Evolutionary conservation across 768 basidiomycete genomes (phyloP).

Genomic region (Lactarius quietus): DNA sequence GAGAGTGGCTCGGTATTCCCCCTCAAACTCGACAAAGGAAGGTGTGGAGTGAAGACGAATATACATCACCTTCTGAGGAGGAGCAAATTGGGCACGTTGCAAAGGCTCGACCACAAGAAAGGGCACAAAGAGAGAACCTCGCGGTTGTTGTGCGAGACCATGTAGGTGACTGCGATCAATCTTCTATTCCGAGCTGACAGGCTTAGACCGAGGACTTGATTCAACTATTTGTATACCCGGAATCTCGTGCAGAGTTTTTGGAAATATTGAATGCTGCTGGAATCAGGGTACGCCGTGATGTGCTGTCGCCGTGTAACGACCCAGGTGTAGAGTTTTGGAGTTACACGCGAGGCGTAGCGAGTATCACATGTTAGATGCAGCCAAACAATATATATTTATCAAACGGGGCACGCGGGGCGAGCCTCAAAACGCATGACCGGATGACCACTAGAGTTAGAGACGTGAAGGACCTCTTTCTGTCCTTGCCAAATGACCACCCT

Average conservation of each 20-base stretch:
- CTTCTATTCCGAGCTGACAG: background rate
- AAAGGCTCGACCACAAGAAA: background rate
- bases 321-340: constrained; percentile 63
- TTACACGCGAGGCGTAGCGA: constrained; percentile 36
- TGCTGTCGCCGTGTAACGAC: constrained; percentile 28
- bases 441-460: background rate
- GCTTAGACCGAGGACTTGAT: constrained; percentile 54
- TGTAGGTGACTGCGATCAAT: constrained; percentile 43
- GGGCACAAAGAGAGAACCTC: constrained; percentile 38
- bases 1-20: constrained; percentile 56
- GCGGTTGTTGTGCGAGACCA: constrained; percentile 51
- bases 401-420: background rate
- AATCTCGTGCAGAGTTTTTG: constrained; percentile 68
- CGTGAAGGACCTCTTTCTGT: constrained; percentile 7
- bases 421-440: background rate
- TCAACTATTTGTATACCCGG: constrained; percentile 64
- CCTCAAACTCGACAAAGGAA: constrained; percentile 34
- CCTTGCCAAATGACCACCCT: constrained; percentile 42
- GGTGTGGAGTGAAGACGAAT: constrained; percentile 47
- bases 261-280: constrained; percentile 45
- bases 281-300: constrained; percentile 33
- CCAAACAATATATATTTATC: constrained; percentile 1
- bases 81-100: background rate
- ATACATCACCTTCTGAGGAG: constrained; percentile 27
- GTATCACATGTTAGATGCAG: background rate